Evolutionary conservation across 352 stramenopile genomes (phyloP).

Genomic region (Phytopythium boreale): DNA sequence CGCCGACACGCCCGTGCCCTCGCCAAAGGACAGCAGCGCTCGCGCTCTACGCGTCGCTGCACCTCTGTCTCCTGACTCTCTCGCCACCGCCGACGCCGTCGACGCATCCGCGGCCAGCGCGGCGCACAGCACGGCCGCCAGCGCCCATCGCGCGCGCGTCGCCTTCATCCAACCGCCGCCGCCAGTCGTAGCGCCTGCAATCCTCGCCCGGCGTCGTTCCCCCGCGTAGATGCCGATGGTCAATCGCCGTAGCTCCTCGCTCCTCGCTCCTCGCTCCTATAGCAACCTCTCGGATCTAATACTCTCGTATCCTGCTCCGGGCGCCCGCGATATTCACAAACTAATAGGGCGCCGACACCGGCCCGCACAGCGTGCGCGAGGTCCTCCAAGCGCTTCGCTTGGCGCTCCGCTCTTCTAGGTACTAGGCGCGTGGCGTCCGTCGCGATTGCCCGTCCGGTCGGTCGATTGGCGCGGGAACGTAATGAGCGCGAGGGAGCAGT

Average conservation of each 20-base stretch:
- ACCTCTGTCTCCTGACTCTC: not conserved
- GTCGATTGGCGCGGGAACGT: not conserved
- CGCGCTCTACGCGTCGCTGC: not conserved
- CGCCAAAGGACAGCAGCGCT: slow-evolving; percentile 6
- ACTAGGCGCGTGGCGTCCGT: too few relatives aligned
- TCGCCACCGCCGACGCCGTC: not conserved
- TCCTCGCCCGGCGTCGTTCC: not conserved
- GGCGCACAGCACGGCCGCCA: slow-evolving; percentile 4
- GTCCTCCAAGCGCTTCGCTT: not conserved
- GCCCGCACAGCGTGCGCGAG: too few relatives aligned
- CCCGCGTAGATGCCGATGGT: not conserved
- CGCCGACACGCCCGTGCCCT: not conserved
- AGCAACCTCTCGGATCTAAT: too few relatives aligned
- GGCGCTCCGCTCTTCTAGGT: not conserved
- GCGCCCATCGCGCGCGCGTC: slow-evolving; percentile 1
- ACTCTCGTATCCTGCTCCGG: too few relatives aligned
- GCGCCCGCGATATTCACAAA: too few relatives aligned
- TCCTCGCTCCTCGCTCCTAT: too few relatives aligned
- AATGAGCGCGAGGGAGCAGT: not conserved
- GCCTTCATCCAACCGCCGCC: not conserved
- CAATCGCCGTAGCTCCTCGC: too few relatives aligned
- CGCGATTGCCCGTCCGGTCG: not conserved
- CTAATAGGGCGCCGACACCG: too few relatives aligned
- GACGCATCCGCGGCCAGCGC: not conserved
- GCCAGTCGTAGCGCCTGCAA: not conserved